Base-by-base conservation (phyloP, 1,139 yeast species). In the Scheffersomyces segobiensis region DNA sequence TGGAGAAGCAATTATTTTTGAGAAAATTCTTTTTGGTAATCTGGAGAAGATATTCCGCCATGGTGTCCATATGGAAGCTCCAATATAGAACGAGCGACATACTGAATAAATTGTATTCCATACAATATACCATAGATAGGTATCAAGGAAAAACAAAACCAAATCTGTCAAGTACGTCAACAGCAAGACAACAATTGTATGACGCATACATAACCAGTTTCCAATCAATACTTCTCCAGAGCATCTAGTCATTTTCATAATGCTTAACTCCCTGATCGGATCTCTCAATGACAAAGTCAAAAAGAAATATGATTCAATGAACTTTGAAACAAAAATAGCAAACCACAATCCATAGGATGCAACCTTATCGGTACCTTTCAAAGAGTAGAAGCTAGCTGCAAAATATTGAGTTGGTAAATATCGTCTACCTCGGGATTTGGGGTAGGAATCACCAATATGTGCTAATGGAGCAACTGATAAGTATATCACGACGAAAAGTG, bases 61-160 rank as follows among this genome's bases (percentile, higher is more conserved):
- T 0, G 87, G 87, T 6, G 87, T 82, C 84, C 85, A 82, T 21
- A 83, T 79, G 0, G 87, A 82, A 17, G 81, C 79, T 1, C 87
- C 87, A 57, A 81, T 74, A 56, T 81, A 77, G 63, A 83, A 80
- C 3, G 83, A 79, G 19, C 82, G 70, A 55, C 80, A 76, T 10
- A 83, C 81, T 0, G 87, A 83, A 61, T 83, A 82, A 0, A 76
- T 61, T 1, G 86, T 80, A 61, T 82, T 84, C 81, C 86, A 83
- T 8, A 83, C 74, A 59, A 84, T 82, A 59, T 82, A 84, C 87
- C 87, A 84, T 46, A 84, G 68, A 62, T 84, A 84, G 0, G 87
- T 83, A 61, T 84, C 87, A 49, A 84, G 74, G 59, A 82, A 81
- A 65, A 83, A 84, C 50, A 84, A 69, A 0, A 82, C 76, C 59